Evolutionary conservation across 2,329 filamentous ascomycete species (phyloP), one percentile per base, ranked within the genome.

Genomic region (Beauveria bassiana): DNA sequence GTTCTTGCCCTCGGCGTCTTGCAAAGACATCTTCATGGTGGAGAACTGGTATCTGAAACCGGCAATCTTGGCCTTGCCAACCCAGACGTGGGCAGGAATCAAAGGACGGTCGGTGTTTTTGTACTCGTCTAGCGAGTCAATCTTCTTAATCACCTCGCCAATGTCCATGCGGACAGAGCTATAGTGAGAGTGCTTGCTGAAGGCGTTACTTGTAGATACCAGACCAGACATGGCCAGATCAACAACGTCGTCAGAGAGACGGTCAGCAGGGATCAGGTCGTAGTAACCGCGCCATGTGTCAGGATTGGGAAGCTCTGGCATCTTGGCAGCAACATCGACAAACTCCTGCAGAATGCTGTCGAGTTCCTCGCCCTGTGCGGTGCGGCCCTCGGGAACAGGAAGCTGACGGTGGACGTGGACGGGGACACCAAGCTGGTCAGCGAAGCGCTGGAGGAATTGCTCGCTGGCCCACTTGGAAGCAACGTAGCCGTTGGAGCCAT

Each of bases 401-500:
- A 62, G 60, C 53, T 62, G 61, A 28, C 65, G 62, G 57, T 67
- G 65, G 24, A 67, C 51, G 31, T 47, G 63, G 28, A 61, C 54
- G 18, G 56, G 55, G 3, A 66, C 43, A 10, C 49, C 45, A 26
- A 62, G 49, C 34, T 42, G 53, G 38, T 61, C 26, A 6, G 55
- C 34, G 3, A 62, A 63, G n/a, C 67, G 68, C 51, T 71, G 68
- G 0, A 76, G 65, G 18, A 69, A 65, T 18, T 59, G 53, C 62
- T 76, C 74, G 8, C 66, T 68, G 8, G 66, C 73, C 74, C 73
- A 75, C 60, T 74, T 73, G 1, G 70, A 67, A 1, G 72, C 66
- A 1, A 67, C 59, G 53, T 75, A 75, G 10, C 74, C 74, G 43
- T 72, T 66, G 16, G 65, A 53, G 8, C 67, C 67, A 55, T 69